These are phyloP conservation scores for Mucuna pruriens DNA, from an alignment of 306 rosid genomes.

Conservation along the genomic window DNA sequence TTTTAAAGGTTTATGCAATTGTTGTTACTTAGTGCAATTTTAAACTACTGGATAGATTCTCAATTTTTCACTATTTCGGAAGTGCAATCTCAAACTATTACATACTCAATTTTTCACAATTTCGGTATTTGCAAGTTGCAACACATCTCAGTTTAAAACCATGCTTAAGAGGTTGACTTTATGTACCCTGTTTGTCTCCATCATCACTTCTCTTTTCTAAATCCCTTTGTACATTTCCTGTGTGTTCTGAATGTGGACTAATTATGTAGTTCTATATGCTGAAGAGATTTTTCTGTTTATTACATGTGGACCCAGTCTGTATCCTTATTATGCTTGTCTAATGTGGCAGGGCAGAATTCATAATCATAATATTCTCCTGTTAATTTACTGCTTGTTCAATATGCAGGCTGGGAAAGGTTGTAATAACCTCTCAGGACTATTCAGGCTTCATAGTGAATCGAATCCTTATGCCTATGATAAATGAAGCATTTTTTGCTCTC, in stretches of 20 bases:
- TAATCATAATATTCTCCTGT: not conserved
- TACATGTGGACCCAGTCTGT: conserved; percentile 11
- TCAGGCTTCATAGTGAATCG: conserved; percentile 89
- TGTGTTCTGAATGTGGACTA: not conserved
- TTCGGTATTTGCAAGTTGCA: too few species aligned
- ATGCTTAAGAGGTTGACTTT: too few species aligned
- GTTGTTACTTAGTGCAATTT: not conserved
- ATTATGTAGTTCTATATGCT: not conserved
- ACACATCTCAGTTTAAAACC: too few species aligned
- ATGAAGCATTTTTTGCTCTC: conserved; percentile 82
- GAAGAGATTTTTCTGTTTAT: not conserved
- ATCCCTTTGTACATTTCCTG: not conserved
- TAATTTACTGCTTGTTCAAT: conserved; percentile 12
- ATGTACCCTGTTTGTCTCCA: too few species aligned
- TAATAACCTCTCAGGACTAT: conserved; percentile 70
- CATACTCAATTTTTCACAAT: too few species aligned
- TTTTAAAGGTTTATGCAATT: not conserved
- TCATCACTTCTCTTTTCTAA: too few species aligned
- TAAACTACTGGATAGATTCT: too few species aligned
- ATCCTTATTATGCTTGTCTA: not conserved
- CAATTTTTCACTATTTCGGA: too few species aligned
- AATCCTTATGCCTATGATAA: conserved; percentile 91
- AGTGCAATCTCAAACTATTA: too few species aligned
- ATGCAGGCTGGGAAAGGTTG: conserved; percentile 53
- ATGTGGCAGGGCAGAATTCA: not conserved